Conservation (phyloP, 805 yeast genomes). For the Priceomyces haplophilus region DNA sequence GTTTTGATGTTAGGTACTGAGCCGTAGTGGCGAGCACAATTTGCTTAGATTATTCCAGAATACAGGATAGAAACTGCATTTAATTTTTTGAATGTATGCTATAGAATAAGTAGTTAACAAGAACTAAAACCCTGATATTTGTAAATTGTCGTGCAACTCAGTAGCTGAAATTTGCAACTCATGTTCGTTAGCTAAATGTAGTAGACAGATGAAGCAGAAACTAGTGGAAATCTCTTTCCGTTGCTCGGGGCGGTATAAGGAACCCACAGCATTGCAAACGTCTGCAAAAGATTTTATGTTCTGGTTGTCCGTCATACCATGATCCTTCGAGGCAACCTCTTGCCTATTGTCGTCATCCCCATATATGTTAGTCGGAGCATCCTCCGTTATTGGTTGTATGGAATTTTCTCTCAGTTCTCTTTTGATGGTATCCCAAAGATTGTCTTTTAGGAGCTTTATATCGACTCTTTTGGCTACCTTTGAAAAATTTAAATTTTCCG, state of each 20-base stretch:
- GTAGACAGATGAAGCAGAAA: slow-evolving; percentile 43
- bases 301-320: too few species aligned
- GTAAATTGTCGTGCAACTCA: slow-evolving; percentile 33
- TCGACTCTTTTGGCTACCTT: slow-evolving; percentile 77
- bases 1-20: not conserved
- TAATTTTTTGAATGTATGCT: not conserved
- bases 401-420: not conserved
- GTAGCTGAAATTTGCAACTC: slow-evolving; percentile 31
- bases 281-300: slow-evolving; percentile 32
- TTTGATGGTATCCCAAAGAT: slow-evolving; percentile 54
- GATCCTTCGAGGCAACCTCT: slow-evolving; percentile 23
- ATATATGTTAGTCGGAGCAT: not conserved
- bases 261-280: slow-evolving; percentile 32
- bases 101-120: not conserved
- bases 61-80: not conserved
- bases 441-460: slow-evolving; percentile 67
- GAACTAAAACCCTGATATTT: slow-evolving; percentile 27
- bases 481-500: slow-evolving; percentile 55
- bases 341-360: not conserved
- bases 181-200: slow-evolving; percentile 46
- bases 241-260: slow-evolving; percentile 35
- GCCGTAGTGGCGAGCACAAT: not conserved
- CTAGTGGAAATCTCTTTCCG: slow-evolving; percentile 43
- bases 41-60: slow-evolving; percentile 1
- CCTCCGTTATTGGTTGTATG: slow-evolving; percentile 1